Conservation (phyloP, 495 filamentous ascomycete genomes). For the Neurospora sp. region DNA sequence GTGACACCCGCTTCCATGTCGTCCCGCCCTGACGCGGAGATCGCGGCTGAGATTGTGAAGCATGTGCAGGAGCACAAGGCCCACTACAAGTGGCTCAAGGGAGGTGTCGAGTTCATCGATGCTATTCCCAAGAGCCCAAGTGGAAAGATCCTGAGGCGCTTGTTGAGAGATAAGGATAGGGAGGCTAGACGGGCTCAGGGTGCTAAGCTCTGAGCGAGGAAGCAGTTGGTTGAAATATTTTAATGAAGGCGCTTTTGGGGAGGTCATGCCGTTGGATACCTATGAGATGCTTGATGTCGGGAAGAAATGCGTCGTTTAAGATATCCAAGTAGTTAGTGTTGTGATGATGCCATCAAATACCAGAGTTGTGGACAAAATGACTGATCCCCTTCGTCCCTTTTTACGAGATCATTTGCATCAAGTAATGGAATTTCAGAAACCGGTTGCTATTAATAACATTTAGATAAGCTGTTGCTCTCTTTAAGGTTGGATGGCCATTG, state of each 20-base stretch:
- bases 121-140: constrained; percentile 80
- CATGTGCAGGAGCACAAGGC: constrained; percentile 78
- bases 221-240: neutral
- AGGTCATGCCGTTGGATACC: neutral
- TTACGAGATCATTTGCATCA: neutral
- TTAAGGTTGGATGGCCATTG: neutral
- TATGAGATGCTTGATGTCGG: neutral
- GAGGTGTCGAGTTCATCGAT: constrained; percentile 69
- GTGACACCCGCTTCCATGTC: constrained; percentile 57
- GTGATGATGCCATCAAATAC: neutral
- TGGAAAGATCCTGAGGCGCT: constrained; percentile 79
- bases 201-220: constrained; percentile 30
- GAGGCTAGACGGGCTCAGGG: constrained; percentile 55
- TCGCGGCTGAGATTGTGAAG: constrained; percentile 55
- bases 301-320: neutral
- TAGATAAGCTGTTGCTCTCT: neutral
- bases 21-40: constrained; percentile 42
- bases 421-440: neutral
- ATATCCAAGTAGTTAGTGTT: neutral
- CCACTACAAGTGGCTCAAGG: constrained; percentile 81
- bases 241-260: neutral
- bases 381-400: neutral
- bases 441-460: neutral
- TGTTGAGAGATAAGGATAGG: constrained; percentile 73
- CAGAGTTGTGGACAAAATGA: neutral